These are phyloP conservation scores for Schizochytrium sp. DNA, from an alignment of 108 stramenopile genomes.

Conservation along the genomic window DNA sequence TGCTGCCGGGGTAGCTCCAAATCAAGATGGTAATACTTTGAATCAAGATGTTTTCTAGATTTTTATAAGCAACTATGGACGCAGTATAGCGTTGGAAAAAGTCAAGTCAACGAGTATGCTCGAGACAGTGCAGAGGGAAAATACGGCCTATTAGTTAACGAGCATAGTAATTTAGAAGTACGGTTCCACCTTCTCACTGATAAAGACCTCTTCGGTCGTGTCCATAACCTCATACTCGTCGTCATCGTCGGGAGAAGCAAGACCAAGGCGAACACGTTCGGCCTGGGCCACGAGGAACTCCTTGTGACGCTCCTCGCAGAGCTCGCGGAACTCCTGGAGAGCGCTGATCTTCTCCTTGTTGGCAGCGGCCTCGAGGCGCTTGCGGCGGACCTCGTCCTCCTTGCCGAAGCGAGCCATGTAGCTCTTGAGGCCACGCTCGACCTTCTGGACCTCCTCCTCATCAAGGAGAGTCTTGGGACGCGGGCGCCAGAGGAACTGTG, in stretches of 20 bases:
- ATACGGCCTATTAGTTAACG: not conserved
- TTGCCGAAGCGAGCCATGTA: constrained; percentile 57
- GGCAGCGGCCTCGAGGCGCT: constrained; percentile 54
- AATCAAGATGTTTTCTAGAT: not conserved
- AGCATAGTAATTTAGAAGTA: not conserved
- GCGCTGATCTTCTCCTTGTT: constrained; percentile 47
- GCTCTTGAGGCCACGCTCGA: constrained; percentile 48
- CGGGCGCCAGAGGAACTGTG: constrained; percentile 52
- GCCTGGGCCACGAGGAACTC: not conserved
- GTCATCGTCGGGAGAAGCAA: not conserved
- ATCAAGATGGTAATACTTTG: not conserved
- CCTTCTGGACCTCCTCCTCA: constrained; percentile 41
- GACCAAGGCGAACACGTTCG: constrained; percentile 53
- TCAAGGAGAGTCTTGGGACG: constrained; percentile 44
- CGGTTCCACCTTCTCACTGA: constrained; percentile 49
- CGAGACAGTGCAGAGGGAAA: not conserved
- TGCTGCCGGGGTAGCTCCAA: not conserved
- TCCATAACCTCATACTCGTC: constrained; percentile 48
- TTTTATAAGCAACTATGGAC: not conserved
- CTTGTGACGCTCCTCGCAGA: constrained; percentile 39
- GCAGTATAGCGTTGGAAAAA: constrained; percentile 7
- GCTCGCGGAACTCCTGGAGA: constrained; percentile 44
- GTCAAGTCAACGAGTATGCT: not conserved
- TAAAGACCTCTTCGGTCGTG: constrained; percentile 10
- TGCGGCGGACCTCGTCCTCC: constrained; percentile 51